Percentiles rank a stretch among this genome's conserved stretches.
phyloP scores from a whole-genome alignment of 768 basidiomycete genomes.

The Austroboletus festivus region DNA sequence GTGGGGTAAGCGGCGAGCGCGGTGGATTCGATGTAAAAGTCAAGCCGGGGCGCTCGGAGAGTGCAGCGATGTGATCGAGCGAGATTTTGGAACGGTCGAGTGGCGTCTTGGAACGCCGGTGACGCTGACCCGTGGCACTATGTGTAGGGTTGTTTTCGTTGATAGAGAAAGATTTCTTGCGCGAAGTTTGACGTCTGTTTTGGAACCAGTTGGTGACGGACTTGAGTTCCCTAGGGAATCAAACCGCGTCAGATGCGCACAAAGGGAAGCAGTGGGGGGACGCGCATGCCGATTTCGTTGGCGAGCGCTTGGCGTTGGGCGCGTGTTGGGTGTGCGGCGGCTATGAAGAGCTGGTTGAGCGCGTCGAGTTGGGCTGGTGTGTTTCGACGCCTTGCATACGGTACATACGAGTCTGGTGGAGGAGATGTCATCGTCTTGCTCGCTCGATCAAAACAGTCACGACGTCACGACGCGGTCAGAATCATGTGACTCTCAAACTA shows the following conservation, averaged over 20 bases:
- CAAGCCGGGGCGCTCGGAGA: conserved; percentile 29
- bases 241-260: conserved; percentile 6
- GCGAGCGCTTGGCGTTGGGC: conserved; percentile 41
- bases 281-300: conserved; percentile 38
- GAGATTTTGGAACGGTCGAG: conserved; percentile 28
- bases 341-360: conserved; percentile 36
- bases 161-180: conserved; percentile 18
- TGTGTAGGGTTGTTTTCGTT: conserved; percentile 25
- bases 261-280: neutral
- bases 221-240: conserved; percentile 51
- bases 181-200: conserved; percentile 63
- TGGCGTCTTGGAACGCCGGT: conserved; percentile 10
- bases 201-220: conserved; percentile 82
- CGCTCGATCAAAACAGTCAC: conserved; percentile 15
- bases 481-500: conserved; percentile 19
- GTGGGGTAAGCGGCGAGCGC: conserved; percentile 27
- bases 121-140: conserved; percentile 8
- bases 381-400: conserved; percentile 31
- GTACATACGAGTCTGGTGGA: conserved; percentile 15
- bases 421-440: neutral
- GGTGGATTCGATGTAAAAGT: conserved; percentile 6
- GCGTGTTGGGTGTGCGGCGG: conserved; percentile 38
- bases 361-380: conserved; percentile 33
- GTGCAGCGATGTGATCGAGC: conserved; percentile 30
- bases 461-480: conserved; percentile 26